Conservation (phyloP, 768 basidiomycete species). For the Boletus fagicola region DNA sequence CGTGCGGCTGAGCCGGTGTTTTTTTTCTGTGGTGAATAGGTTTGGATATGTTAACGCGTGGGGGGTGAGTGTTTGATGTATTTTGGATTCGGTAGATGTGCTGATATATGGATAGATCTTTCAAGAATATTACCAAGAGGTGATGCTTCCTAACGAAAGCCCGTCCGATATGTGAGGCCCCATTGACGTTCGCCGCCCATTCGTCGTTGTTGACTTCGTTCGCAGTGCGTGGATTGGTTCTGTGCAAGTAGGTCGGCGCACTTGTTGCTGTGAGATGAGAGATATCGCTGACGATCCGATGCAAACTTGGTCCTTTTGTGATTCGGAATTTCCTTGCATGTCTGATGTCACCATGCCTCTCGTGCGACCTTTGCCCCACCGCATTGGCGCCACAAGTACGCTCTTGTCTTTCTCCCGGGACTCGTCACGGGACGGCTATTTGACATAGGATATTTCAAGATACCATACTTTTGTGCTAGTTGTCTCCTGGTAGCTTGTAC, state of each 20-base stretch:
- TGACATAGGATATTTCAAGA: conserved; percentile 65
- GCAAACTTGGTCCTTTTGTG: neutral
- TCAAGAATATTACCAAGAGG: conserved; percentile 67
- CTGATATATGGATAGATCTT: conserved; percentile 48
- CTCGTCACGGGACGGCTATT: conserved; percentile 67
- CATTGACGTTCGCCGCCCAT: neutral
- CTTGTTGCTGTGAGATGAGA: neutral
- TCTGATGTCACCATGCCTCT: neutral
- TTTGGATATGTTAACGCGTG: conserved; percentile 75
- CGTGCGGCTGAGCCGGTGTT: neutral
- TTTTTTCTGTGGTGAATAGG: conserved; percentile 25
- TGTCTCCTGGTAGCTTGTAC: conserved; percentile 51
- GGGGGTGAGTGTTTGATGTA: conserved; percentile 52
- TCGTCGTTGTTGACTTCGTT: neutral
- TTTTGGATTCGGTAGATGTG: neutral
- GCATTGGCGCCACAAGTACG: conserved; percentile 43
- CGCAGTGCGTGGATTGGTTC: conserved; percentile 82
- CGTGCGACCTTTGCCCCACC: neutral
- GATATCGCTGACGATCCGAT: neutral
- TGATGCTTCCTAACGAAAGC: conserved; percentile 44
- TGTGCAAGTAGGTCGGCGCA: conserved; percentile 47
- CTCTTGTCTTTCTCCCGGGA: conserved; percentile 61
- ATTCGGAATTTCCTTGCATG: neutral
- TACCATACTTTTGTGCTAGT: conserved; percentile 48
- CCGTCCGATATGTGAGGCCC: conserved; percentile 62